These are phyloP conservation scores for Fonsecaea pedrosoi DNA, from an alignment of 2,329 filamentous ascomycete species.

Conservation along the genomic window DNA sequence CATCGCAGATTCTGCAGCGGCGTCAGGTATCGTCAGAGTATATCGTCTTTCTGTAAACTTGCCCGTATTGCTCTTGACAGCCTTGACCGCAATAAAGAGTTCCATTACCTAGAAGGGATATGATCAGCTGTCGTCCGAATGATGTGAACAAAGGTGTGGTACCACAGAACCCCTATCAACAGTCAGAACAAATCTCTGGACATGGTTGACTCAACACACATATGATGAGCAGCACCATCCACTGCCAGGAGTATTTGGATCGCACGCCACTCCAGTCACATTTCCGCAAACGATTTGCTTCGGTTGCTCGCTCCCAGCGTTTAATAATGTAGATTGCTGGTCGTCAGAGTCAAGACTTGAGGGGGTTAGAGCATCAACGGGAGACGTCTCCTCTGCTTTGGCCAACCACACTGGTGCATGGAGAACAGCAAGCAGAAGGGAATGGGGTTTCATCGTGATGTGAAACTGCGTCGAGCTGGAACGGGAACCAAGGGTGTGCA, in stretches of 20 bases:
- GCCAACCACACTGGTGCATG: constrained; percentile 5
- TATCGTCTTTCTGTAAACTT: not conserved
- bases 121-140: constrained; percentile 3
- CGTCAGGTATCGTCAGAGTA: constrained; percentile 2
- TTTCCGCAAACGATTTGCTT: constrained; percentile 32
- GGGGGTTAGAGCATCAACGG: not conserved
- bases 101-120: constrained; percentile 27
- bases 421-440: constrained; percentile 16
- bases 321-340: constrained; percentile 10
- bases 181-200: constrained; percentile 6
- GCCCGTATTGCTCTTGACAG: constrained; percentile 38
- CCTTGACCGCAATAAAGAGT: constrained; percentile 37
- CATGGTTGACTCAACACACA: constrained; percentile 14
- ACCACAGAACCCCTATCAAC: constrained; percentile 26
- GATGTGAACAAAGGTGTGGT: not conserved
- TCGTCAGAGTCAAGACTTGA: not conserved
- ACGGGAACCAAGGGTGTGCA: not conserved
- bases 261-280: constrained; percentile 30
- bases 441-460: constrained; percentile 15
- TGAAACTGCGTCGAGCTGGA: not conserved
- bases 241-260: constrained; percentile 27
- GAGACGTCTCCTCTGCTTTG: not conserved
- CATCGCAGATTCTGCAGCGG: constrained; percentile 19
- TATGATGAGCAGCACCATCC: constrained; percentile 37
- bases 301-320: constrained; percentile 20